A percentile compares a stretch with the other conserved stretches of the same genome.
Conservation (phyloP, 495 filamentous ascomycete genomes). For the Penicillium tannophilum region DNA sequence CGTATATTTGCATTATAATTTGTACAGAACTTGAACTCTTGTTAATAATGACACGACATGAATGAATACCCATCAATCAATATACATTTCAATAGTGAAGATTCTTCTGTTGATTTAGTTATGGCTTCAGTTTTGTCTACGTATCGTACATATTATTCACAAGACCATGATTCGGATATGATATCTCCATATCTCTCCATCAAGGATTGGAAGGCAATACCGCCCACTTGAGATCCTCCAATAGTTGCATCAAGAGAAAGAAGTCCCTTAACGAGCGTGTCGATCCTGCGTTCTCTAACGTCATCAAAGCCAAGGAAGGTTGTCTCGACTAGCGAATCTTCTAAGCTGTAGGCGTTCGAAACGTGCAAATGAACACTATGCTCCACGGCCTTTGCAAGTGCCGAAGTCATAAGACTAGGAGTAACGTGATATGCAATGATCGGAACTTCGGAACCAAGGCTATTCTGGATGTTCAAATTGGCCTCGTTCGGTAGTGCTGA, state of each 20-base stretch:
- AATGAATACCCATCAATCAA: not conserved
- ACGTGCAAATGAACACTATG: constrained; percentile 8
- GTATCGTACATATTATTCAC: not conserved
- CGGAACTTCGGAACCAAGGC: constrained; percentile 18
- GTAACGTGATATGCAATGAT: constrained; percentile 30
- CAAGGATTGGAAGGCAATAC: constrained; percentile 8
- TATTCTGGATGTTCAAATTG: constrained; percentile 25
- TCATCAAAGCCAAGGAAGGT: not conserved
- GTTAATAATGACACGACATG: not conserved
- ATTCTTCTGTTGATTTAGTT: not conserved
- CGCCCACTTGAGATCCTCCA: constrained; percentile 28
- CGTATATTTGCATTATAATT: not conserved
- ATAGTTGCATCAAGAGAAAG: constrained; percentile 28
- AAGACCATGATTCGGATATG: constrained; percentile 30
- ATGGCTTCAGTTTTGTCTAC: not conserved
- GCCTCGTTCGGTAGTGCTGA: constrained; percentile 18
- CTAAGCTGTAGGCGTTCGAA: not conserved
- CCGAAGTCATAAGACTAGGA: constrained; percentile 20
- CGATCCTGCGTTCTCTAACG: constrained; percentile 17
- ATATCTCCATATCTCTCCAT: constrained; percentile 25
- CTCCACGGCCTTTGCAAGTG: constrained; percentile 25
- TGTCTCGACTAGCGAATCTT: not conserved
- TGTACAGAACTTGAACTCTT: not conserved
- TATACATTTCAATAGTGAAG: constrained; percentile 1
- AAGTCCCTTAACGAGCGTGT: constrained; percentile 25